Base-by-base conservation (phyloP, 768 basidiomycete genomes). In the Termitomyces sp. region DNA sequence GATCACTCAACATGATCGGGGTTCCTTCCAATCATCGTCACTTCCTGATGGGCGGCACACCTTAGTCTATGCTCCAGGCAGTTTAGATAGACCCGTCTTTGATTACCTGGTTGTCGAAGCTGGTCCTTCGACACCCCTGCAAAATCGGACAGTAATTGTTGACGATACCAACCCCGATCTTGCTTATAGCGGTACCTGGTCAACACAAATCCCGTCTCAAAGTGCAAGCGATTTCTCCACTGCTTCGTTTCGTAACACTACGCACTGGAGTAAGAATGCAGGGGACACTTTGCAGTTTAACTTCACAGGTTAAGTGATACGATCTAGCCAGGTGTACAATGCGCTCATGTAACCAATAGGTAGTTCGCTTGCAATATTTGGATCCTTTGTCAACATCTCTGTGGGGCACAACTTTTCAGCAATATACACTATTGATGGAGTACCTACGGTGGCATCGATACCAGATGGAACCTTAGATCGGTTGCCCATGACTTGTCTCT, bases 101-200 rank as follows among this genome's bases (percentile, higher is more conserved):
- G 77, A 79, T 58, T 79, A 75, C 57, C 54, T 76, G 24, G 69
- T 73, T n/a, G 66, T 77, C 33, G 70, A 68, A 26, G 70, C 75
- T 41, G 73, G 76, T 3, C 57, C 59, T 10, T 69, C 70, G 32
- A 77, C 75, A 20, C 64, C 67, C 24, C 59, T 79, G 24, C 62
- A 67, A 20, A 71, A 71, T 32, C 65, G 65, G 30, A 74, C 71
- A 4, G 62, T 79, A 41, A 70, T 73, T 36, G 68, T 74, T 20
- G 76, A 77, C 44, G 76, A 79, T 59, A 51, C 64, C 7, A 71
- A 74, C 51, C 57, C 58, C 8, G 54, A 65, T 3, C 46, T 76
- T 43, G 33, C 57, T 10, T 79, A 70, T 55, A 62, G 62, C 26
- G 76, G 75, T 16, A 62, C 51, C n/a, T 78, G 76, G 76, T 63